Conservation (phyloP, 2,329 filamentous ascomycete genomes). For the Fusarium virguliforme region DNA sequence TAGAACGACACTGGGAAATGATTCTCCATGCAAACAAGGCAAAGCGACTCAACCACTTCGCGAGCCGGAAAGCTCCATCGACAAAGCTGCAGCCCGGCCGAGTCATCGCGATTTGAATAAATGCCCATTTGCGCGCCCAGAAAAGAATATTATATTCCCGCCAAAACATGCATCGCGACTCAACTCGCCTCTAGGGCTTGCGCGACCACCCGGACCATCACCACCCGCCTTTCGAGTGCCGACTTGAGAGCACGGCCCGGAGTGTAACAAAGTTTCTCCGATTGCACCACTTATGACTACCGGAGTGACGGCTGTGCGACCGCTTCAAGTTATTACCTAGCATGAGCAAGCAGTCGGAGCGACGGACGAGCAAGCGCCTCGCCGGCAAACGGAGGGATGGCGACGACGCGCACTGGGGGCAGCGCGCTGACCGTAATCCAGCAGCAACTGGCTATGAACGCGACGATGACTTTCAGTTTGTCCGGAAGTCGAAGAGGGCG, state of each 20-base stretch:
- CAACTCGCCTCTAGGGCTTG: conserved; percentile 40
- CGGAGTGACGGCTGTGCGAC: conserved; percentile 74
- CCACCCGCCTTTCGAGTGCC: too few relatives aligned
- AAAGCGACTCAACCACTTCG: conserved; percentile 51
- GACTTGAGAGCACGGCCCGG: too few relatives aligned
- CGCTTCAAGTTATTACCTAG: conserved; percentile 78
- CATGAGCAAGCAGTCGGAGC: conserved; percentile 77
- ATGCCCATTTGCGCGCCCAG: neutral
- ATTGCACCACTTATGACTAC: conserved; percentile 78
- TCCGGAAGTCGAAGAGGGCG: conserved; percentile 76
- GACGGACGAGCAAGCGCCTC: conserved; percentile 76
- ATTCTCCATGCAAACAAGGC: conserved; percentile 53
- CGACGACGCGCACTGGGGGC: conserved; percentile 22
- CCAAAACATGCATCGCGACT: conserved; percentile 32
- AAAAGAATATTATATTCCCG: neutral
- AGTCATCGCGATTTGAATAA: conserved; percentile 38
- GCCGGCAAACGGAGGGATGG: conserved; percentile 71
- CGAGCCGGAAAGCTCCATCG: conserved; percentile 46
- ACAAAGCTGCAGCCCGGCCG: conserved; percentile 28
- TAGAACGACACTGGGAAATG: conserved; percentile 46
- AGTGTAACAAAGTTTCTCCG: too few relatives aligned
- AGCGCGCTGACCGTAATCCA: conserved; percentile 47
- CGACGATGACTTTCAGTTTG: conserved; percentile 84
- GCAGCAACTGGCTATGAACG: conserved; percentile 73
- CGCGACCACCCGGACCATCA: conserved; percentile 32